These are phyloP conservation scores for Lichtheimia ramosa DNA, from an alignment of 371 early-diverging fungal species.

Conservation along the genomic window DNA sequence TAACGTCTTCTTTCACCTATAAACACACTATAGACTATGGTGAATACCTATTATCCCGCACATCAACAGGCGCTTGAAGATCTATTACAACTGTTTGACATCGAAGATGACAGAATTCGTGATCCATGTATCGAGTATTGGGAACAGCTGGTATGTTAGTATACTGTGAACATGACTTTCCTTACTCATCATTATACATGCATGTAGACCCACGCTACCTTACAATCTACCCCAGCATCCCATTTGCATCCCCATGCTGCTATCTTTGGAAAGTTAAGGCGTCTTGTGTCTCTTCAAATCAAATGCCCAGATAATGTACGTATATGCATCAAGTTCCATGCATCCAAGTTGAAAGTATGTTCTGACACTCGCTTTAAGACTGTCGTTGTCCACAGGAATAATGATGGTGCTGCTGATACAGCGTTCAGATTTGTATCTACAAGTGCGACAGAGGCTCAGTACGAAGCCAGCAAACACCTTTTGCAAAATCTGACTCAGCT, in stretches of 20 bases:
- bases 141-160: slow-evolving; percentile 22
- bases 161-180: not conserved
- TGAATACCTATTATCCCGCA: too few species aligned
- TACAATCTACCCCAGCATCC: not conserved
- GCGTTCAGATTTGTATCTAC: slow-evolving; percentile 91
- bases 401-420: slow-evolving; percentile 95
- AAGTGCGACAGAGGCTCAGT: slow-evolving; percentile 94
- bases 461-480: slow-evolving; percentile 96
- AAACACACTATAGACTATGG: too few species aligned
- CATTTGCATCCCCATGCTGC: not conserved
- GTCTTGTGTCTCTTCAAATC: slow-evolving; percentile 94
- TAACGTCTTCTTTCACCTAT: too few species aligned
- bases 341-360: slow-evolving; percentile 45
- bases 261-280: slow-evolving; percentile 74
- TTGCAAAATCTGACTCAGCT: slow-evolving; percentile 93
- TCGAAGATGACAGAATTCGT: slow-evolving; percentile 95
- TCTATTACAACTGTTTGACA: slow-evolving; percentile 81
- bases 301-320: slow-evolving; percentile 94
- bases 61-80: slow-evolving; percentile 20
- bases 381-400: slow-evolving; percentile 92
- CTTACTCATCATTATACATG: not conserved
- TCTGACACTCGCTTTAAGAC: slow-evolving; percentile 25
- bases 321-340: slow-evolving; percentile 31
- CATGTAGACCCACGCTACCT: not conserved
- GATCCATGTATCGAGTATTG: slow-evolving; percentile 97